Evolutionary conservation across 495 filamentous ascomycete species (phyloP), one percentile per base, ranked within the genome.

Genomic region (Thozetella sp.): DNA sequence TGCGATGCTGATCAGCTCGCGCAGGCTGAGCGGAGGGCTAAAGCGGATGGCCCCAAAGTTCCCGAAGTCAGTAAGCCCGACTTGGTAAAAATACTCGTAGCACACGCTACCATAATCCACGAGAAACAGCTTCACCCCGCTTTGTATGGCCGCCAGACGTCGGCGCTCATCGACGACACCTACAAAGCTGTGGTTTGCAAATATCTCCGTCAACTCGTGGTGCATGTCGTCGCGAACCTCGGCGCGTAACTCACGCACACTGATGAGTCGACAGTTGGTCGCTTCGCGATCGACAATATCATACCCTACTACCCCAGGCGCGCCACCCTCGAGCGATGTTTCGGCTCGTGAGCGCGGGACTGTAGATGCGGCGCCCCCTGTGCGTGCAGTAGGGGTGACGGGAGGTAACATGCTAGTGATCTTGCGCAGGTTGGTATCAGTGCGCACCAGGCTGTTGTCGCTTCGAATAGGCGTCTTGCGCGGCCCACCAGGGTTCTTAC

Each of bases 61-160:
- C 1, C 90, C 93, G 72, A 98, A 99, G 68, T 98, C 93, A 0
- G 95, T 97, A 46, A 99, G 83, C 1, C 93, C 96, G 50, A 98
- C 77, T 74, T 99, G 96, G 76, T 99, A 98, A 76, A 99, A 97
- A 75, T 94, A 93, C 67, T 98, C 96, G 57, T 86, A 89, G 72
- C 87, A 90, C 15, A 92, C 78, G 66, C 92, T 87, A 17, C 93
- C 95, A 70, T 98, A 99, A 76, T 99, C 96, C 57, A 99, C 84
- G 19, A 98, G 87, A 72, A 88, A 97, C 51, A 99, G 83, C 68
- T 94, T 96, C 1, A 98, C 90, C 19, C 96, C 95, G 23, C 90
- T 86, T 78, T 99, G 96, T 30, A 99, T 91, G 27, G 95, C 93
- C 40, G 87, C 93, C 22, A 99, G 86, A 22, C 96, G 92, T 40